Conservation (phyloP, 495 filamentous ascomycete species). For the Podospora australis region DNA sequence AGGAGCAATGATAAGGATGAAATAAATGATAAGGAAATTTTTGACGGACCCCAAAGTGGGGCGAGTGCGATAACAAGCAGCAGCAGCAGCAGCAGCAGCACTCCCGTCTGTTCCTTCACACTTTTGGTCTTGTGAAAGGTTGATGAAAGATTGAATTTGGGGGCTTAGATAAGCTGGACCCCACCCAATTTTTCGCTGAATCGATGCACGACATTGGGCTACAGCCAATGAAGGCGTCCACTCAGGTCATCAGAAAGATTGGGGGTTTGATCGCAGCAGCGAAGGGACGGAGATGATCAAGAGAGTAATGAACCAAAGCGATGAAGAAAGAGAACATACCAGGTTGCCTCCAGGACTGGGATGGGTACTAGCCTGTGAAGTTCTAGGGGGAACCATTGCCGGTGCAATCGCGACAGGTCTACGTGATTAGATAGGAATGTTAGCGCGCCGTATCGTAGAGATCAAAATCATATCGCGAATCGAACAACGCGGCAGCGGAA, state of each 20-base stretch:
- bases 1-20: slow-evolving; percentile 17
- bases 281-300: neutral
- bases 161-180: slow-evolving; percentile 20
- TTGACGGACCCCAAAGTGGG: slow-evolving; percentile 24
- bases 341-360: slow-evolving; percentile 60
- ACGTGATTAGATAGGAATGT: slow-evolving; percentile 4
- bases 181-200: slow-evolving; percentile 12
- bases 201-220: neutral
- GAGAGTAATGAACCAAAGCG: neutral
- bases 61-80: slow-evolving; percentile 3
- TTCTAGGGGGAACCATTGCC: slow-evolving; percentile 45
- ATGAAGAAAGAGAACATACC: slow-evolving; percentile 45
- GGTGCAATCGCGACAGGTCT: slow-evolving; percentile 27
- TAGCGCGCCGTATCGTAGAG: neutral
- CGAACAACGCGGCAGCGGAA: too few relatives aligned
- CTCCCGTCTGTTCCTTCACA: too few relatives aligned
- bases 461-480: too few relatives aligned
- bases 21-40: slow-evolving; percentile 32
- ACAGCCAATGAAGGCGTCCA: too few relatives aligned
- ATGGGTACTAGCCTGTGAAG: slow-evolving; percentile 61
- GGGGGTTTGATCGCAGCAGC: neutral
- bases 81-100: too few relatives aligned
- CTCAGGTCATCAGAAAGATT: too few relatives aligned
- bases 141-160: too few relatives aligned
- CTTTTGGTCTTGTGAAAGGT: too few relatives aligned